Base-by-base conservation (phyloP, 495 filamentous ascomycete species). In the Penicillium egyptiacum region DNA sequence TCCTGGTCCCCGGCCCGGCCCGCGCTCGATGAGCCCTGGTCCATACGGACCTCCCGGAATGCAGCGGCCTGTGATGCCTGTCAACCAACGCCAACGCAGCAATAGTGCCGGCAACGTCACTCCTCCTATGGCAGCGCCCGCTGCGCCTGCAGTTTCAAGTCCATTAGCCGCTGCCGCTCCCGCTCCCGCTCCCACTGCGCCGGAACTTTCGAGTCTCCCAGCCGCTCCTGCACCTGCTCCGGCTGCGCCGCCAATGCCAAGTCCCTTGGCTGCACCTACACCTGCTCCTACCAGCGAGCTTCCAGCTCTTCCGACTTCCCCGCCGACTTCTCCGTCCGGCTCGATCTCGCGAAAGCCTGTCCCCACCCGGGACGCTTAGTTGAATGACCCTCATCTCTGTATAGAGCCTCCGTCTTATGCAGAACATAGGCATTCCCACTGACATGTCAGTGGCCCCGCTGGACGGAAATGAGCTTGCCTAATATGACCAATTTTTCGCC, bases 91-190 rank as follows among this genome's bases (percentile, higher is more conserved):
- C n/a, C 66, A 71, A 48, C 75, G 80, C 47, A 80, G 79, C 58
- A 83, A 79, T 65, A 81, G 79, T 48, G 77, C 80, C 8, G 74
- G 79, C 20, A 77, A 76, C 37, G 67, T 77, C 14, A 59, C 74
- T 22, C 71, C 62, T 31, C 75, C 67, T 20, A 75, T 77, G 62
- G 67, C 82, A 42, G 68, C 64, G 19, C 48, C 50, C 14, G 70
- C 73, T 42, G 80, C 71, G 46, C 81, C 83, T 45, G 78, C 82
- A 1, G 82, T 83, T 17, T 48, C 45, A 1, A 48, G 45, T 6
- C 43, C 30, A 79, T 81, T 8, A 89, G 87, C 68, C 16, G 69
- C 61, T 33, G 68, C 71, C 11, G 76, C 62, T 16, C 73, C 74
- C 16, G 63, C 67, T 11, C 14, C 35, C n/a, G 35, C 16, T 6